Base-by-base conservation (phyloP, 306 rosid species). In the Sicyos baderoa region DNA sequence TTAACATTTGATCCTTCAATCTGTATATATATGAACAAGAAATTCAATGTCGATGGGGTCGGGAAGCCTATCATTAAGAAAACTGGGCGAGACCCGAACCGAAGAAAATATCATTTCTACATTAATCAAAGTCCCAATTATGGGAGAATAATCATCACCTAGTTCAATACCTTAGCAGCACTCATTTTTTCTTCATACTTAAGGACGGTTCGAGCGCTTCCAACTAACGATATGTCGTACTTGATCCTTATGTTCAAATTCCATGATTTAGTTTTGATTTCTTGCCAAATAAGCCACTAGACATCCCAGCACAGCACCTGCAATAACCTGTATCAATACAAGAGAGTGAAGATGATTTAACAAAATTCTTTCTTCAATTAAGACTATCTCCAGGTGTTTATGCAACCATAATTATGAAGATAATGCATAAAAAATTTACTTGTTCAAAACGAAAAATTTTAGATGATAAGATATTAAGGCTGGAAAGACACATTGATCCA, bases 281-380 rank as follows among this genome's bases (percentile, higher is more conserved):
- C 67, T 22, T 11, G 79, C 79, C 25, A 92, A 72, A 76, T 70
- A 79, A 10, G 95, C 93, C 61, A 92, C 69, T 68, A 87, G 8
- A 80, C 89, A 86, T 70, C 98, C 98, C 82, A 87, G 48, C 65
- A 92, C 16, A 47, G 91, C 88, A 74, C 98, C 98, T 15, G 91
- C 91, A 79, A 69, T 68, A 80, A 89, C 98, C 96, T 91, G 85
- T 59, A 52, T 4, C 15, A 45, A 54, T 42, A 60, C 77, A 52
- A 25, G 14, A 60, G 4, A 22, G 72, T 59, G 25, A 29, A 9
- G 27, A 19, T 42, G 9, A 27, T 3, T 55, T 16, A 13, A 50
- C 18, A 67, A 55, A 23, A 18, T 16, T 6, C 40, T n/a, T n/a
- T n/a, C n/a, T 35, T 59, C 66, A 58, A 32, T 60, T 60, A 60